Evolutionary conservation across 441 rosid species (phyloP).

Genomic region (Populus hybrid): DNA sequence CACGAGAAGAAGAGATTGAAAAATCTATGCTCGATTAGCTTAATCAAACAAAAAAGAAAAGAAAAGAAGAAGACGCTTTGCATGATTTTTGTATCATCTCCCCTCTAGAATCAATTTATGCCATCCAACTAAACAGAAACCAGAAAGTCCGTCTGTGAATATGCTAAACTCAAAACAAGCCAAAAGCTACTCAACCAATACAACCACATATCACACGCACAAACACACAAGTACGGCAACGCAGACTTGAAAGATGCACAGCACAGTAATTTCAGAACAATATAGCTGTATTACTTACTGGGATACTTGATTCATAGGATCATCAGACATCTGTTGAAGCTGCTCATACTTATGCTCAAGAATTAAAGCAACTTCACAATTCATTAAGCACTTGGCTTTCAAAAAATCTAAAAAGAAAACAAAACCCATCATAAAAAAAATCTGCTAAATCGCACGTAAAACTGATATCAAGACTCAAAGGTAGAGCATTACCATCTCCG

Average conservation of each 20-base stretch:
- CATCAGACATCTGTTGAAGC: conserved; percentile 87
- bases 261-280: too few relatives aligned
- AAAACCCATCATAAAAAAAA: not conserved
- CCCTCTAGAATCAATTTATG: not conserved
- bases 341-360: conserved; percentile 91
- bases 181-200: not conserved
- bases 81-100: not conserved
- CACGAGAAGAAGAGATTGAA: not conserved
- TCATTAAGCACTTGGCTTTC: conserved; percentile 97
- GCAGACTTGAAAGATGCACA: not conserved
- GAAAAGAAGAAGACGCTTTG: too few relatives aligned
- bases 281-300: conserved; percentile 52
- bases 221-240: not conserved
- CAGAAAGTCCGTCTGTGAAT: not conserved
- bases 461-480: not conserved
- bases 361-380: conserved; percentile 89
- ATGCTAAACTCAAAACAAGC: too few relatives aligned
- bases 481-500: conserved; percentile 63
- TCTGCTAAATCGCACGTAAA: not conserved
- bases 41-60: too few relatives aligned
- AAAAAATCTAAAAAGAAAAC: conserved; percentile 49
- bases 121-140: not conserved
- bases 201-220: not conserved
- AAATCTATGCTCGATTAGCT: not conserved
- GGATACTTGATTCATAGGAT: conserved; percentile 86